phyloP scores from a whole-genome alignment of 176 grass and related monocot genomes.

The maize (Zea mays) region DNA sequence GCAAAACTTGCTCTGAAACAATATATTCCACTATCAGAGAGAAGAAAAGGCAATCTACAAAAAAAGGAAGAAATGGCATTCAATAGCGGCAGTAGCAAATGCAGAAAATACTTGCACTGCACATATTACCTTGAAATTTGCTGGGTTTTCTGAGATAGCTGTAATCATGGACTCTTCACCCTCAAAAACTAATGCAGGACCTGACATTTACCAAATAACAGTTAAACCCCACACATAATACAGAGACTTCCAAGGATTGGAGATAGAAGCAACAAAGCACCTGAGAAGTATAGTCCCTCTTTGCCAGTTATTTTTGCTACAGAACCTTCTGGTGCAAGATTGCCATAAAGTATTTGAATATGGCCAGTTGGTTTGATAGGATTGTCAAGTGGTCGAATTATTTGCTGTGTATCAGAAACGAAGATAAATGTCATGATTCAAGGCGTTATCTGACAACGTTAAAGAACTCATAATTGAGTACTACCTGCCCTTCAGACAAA shows the following conservation, averaged over 20 bases:
- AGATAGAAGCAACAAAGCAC: slow-evolving; percentile 41
- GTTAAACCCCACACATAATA: slow-evolving; percentile 27
- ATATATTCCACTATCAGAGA: neutral
- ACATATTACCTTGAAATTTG: slow-evolving; percentile 70
- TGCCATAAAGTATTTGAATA: slow-evolving; percentile 98
- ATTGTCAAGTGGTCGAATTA: slow-evolving; percentile 82
- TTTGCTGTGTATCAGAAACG: slow-evolving; percentile 55
- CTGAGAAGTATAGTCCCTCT: slow-evolving; percentile 96
- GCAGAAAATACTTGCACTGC: neutral
- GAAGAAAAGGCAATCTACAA: neutral
- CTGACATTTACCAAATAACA: slow-evolving; percentile 45
- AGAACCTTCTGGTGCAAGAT: slow-evolving; percentile 95
- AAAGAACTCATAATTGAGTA: slow-evolving; percentile 21
- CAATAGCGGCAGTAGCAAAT: neutral
- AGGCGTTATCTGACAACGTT: slow-evolving; percentile 8
- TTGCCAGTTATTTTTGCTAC: slow-evolving; percentile 99
- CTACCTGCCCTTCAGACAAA: slow-evolving; percentile 87
- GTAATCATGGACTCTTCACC: slow-evolving; percentile 93
- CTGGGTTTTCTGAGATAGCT: slow-evolving; percentile 83
- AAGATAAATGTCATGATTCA: slow-evolving; percentile 22
- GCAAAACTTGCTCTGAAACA: neutral
- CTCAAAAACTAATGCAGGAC: slow-evolving; percentile 94
- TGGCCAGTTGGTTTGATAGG: slow-evolving; percentile 99
- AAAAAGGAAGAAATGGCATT: neutral
- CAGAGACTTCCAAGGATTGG: slow-evolving; percentile 25